Percentiles rank a stretch among this genome's conserved stretches.
phyloP scores from a whole-genome alignment of 1,284 basidiomycete genomes.

The Rhizoctonia solani region DNA sequence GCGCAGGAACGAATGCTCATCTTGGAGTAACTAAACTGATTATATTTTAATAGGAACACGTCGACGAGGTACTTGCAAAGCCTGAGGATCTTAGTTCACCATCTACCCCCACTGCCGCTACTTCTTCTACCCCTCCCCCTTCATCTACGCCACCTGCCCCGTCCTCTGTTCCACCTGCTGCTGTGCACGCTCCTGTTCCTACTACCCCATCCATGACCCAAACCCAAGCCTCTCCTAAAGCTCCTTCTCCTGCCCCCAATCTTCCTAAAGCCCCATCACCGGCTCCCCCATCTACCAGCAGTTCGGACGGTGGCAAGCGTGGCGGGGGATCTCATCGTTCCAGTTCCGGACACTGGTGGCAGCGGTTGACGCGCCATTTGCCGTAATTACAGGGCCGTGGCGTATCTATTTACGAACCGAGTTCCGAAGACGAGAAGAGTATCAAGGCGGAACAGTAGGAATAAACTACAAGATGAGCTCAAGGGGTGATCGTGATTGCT shows the following conservation, averaged over 20 bases:
- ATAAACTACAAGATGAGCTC: too few species aligned
- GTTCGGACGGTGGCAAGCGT: constrained; percentile 14
- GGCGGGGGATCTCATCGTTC: constrained; percentile 1
- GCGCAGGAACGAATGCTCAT: constrained; percentile 37
- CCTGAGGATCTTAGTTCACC: constrained; percentile 29
- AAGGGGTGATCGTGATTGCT: too few species aligned
- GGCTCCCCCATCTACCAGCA: constrained; percentile 14
- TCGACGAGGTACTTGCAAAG: constrained; percentile 39
- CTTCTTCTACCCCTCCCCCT: constrained; percentile 7
- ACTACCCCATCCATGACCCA: background rate
- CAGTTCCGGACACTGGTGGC: constrained; percentile 31
- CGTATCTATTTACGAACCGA: constrained; percentile 10
- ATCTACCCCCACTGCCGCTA: constrained; percentile 13
- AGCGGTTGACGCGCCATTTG: constrained; percentile 32
- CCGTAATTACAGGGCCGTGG: constrained; percentile 27
- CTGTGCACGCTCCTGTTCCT: background rate
- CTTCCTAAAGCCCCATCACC: too few species aligned
- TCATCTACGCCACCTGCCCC: constrained; percentile 22
- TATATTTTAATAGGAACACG: constrained; percentile 37
- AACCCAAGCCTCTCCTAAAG: background rate
- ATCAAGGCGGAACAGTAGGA: background rate
- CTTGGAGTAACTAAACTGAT: background rate
- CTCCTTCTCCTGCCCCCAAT: constrained; percentile 18
- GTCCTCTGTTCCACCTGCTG: constrained; percentile 11
- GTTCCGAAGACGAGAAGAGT: background rate